Percentiles rank a stretch among this genome's conserved stretches.
phyloP scores from a whole-genome alignment of 352 stramenopile genomes.

The Stephanocyclus meneghinianus region DNA sequence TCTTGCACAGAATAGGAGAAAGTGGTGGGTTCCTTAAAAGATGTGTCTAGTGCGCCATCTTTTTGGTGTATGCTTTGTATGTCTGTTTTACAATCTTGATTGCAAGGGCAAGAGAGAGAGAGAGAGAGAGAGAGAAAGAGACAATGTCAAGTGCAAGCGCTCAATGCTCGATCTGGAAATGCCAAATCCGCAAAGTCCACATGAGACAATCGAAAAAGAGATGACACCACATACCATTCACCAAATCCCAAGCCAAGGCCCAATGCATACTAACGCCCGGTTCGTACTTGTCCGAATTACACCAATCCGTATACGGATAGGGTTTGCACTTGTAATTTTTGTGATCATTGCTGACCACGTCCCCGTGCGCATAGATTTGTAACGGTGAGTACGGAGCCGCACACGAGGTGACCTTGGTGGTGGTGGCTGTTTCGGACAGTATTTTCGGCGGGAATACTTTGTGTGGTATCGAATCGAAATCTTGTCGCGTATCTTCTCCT shows the following conservation, averaged over 20 bases:
- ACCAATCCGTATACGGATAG: slow-evolving; percentile 17
- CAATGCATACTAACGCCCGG: slow-evolving; percentile 10
- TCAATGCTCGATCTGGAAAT: no score
- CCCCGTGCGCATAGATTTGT: neutral
- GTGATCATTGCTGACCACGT: slow-evolving; percentile 1
- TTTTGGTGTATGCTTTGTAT: neutral
- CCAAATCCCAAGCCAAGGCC: slow-evolving; percentile 16
- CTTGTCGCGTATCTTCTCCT: neutral
- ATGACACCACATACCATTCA: neutral
- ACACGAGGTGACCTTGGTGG: neutral
- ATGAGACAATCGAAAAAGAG: neutral
- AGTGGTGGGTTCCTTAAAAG: neutral
- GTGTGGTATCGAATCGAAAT: neutral
- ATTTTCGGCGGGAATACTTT: neutral
- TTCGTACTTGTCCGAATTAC: slow-evolving; percentile 9
- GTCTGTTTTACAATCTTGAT: neutral
- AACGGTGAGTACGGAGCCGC: neutral
- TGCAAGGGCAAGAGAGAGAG: no score
- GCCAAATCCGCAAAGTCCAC: neutral
- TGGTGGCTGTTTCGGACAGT: neutral
- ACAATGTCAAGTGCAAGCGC: neutral
- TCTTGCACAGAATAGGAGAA: neutral
- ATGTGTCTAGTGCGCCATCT: neutral
- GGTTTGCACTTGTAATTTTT: slow-evolving; percentile 24
- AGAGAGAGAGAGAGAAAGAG: neutral